Conservation (phyloP, 2,329 filamentous ascomycete species). For the Lithohypha guttulata region DNA sequence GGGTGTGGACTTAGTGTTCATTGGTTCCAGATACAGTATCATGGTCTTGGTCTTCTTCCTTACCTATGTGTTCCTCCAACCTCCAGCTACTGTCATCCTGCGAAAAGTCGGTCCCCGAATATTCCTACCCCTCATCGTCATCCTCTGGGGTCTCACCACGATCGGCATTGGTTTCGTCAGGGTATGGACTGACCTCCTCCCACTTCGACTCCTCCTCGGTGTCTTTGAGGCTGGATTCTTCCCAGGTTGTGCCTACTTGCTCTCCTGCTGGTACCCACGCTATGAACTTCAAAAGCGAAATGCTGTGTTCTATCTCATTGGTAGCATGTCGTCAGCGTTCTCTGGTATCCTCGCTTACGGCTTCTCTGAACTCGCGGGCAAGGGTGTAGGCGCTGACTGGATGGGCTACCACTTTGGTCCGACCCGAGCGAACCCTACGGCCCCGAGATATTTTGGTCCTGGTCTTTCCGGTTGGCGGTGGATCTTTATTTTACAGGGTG, state of each 20-base stretch:
- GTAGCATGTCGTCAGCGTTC: constrained; percentile 37
- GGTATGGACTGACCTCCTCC: constrained; percentile 17
- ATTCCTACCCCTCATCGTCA: constrained; percentile 25
- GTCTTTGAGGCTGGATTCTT: constrained; percentile 47
- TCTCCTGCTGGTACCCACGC: constrained; percentile 27
- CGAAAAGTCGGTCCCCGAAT: constrained; percentile 47
- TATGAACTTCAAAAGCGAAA: constrained; percentile 30
- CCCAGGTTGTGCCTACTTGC: constrained; percentile 39
- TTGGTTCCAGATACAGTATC: constrained; percentile 32
- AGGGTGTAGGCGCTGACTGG: constrained; percentile 7
- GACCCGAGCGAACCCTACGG: constrained; percentile 8
- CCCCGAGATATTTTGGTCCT: not conserved
- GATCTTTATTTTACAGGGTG: constrained; percentile 45
- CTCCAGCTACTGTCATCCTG: constrained; percentile 56
- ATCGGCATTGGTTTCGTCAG: constrained; percentile 21
- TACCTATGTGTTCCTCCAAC: constrained; percentile 60
- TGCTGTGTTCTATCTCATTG: constrained; percentile 41
- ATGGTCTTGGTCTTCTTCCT: constrained; percentile 63
- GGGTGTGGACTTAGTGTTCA: constrained; percentile 24
- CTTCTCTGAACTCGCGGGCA: constrained; percentile 28
- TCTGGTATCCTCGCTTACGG: constrained; percentile 37
- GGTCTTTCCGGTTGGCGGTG: constrained; percentile 50
- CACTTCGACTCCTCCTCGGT: constrained; percentile 41
- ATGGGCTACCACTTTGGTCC: constrained; percentile 4
- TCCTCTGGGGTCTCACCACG: constrained; percentile 36